phyloP scores from a whole-genome alignment of 352 stramenopile species.

The Phytopythium mirpurense region DNA sequence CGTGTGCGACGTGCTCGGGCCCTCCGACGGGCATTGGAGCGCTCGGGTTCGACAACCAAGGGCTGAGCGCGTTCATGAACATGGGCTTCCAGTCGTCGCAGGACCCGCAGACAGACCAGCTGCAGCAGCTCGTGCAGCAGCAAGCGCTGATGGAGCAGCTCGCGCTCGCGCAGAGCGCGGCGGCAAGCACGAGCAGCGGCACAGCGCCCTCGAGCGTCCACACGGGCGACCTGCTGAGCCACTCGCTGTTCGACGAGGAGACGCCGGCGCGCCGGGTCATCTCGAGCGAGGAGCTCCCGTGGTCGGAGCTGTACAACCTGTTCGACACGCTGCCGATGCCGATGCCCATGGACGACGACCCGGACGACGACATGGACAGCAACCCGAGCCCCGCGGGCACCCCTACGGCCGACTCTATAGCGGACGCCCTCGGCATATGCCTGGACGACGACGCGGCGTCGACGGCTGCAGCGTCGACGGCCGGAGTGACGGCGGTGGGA shows the following conservation, averaged over 20 bases:
- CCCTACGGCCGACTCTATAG: conserved; percentile 4
- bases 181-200: conserved; percentile 15
- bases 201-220: conserved; percentile 20
- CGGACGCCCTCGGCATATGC: not conserved
- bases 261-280: conserved; percentile 52
- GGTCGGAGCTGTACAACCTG: conserved; percentile 80
- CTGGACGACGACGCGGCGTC: conserved; percentile 2
- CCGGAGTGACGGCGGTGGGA: conserved; percentile 10
- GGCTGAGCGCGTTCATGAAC: conserved; percentile 31
- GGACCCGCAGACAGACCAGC: conserved; percentile 23
- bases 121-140: conserved; percentile 20
- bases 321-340: conserved; percentile 53
- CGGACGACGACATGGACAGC: conserved; percentile 50
- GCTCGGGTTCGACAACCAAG: conserved; percentile 33
- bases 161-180: conserved; percentile 1
- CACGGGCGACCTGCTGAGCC: conserved; percentile 40
- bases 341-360: conserved; percentile 37
- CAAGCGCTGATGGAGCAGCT: conserved; percentile 22
- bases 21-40: conserved; percentile 5
- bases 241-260: conserved; percentile 64
- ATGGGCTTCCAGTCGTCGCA: conserved; percentile 14
- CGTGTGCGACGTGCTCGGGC: conserved; percentile 5
- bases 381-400: conserved; percentile 24
- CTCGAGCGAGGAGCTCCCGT: conserved; percentile 66
- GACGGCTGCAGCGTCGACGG: conserved; percentile 8